Percentiles rank a stretch among this genome's conserved stretches.
Conservation (phyloP, 1,284 basidiomycete genomes). For the Fomes fomentarius region DNA sequence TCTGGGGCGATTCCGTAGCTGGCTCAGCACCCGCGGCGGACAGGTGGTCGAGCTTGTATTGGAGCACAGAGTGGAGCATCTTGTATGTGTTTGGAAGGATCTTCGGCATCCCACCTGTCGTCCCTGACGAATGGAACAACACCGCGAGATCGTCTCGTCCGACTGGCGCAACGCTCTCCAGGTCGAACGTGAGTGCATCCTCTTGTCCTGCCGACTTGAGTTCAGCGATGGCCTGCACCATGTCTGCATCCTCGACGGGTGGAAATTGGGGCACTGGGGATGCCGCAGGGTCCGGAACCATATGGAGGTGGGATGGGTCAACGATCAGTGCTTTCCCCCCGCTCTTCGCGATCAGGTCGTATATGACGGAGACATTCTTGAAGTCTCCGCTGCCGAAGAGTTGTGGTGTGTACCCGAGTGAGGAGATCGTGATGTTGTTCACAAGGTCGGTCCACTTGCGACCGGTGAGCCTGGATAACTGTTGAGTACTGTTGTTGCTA, state of each 20-base stretch:
- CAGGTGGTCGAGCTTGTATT: constrained; percentile 1
- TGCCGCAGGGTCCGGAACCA: neutral
- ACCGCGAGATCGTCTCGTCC: constrained; percentile 10
- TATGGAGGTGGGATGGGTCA: neutral
- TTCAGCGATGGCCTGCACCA: neutral
- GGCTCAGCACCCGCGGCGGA: neutral
- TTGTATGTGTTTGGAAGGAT: constrained; percentile 21
- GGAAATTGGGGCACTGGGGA: neutral
- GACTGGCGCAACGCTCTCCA: neutral
- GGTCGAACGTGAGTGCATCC: constrained; percentile 1
- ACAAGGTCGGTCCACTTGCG: constrained; percentile 13
- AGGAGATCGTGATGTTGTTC: constrained; percentile 13
- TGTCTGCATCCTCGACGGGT: neutral
- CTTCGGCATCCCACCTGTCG: constrained; percentile 18
- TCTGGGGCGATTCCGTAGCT: constrained; percentile 10
- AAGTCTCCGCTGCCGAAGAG: constrained; percentile 19
- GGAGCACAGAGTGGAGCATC: constrained; percentile 8
- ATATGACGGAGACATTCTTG: constrained; percentile 1
- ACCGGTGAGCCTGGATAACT: constrained; percentile 15
- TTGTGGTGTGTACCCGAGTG: constrained; percentile 19
- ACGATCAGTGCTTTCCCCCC: constrained; percentile 11
- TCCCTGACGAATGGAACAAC: constrained; percentile 23
- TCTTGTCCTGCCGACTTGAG: neutral
- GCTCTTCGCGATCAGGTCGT: constrained; percentile 9
- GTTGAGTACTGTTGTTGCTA: neutral